Evolutionary conservation across 306 rosid genomes (phyloP), one percentile per base, ranked within the genome.

Genomic region (Adenanthera pavonina): DNA sequence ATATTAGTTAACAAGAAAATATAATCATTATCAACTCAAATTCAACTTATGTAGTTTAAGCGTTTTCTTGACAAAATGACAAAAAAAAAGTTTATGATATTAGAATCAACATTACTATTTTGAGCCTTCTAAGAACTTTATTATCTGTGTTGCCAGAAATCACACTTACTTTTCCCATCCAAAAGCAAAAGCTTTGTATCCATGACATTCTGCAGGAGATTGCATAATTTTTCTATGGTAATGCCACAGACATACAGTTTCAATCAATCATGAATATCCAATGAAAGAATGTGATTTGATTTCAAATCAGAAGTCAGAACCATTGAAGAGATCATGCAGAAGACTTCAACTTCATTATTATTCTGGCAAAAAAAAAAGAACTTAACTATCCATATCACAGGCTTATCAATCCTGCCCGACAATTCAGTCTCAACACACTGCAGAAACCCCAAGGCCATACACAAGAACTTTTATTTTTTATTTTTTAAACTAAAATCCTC

Each of bases 381-480:
- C 36, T 3, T 12, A 3, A 30, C 30, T 17, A 48, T 52, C 6
- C 15, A 34, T 9, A 3, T n/a, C 36, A 59, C 7, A 30, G 3
- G n/a, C 8, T 43, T 44, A 60, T 30, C 67, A 60, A 3, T 19
- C 66, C 1, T 49, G 67, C 43, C 17, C 7, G 5, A 33, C 44
- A 19, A 34, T 59, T 76, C 57, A 84, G 33, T 20, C 51, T 34
- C 71, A 16, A 10, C 61, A 76, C 2, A 77, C 69, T 0, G 11
- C 38, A 15, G 34, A 78, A 49, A 13, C 62, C 60, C 43, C 73
- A 54, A 40, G 38, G 47, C 56, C 68, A 85, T 2, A 47, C 8
- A 41, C 13, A 64, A 54, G 33, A 38, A 47, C 49, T 5, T 25
- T 56, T 47, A 16, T 30, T 38, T 17, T 66, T 66, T 65, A 35